A percentile compares a stretch with the other conserved stretches of the same genome.
phyloP scores from a whole-genome alignment of 768 basidiomycete species.

The Suillus decipiens region DNA sequence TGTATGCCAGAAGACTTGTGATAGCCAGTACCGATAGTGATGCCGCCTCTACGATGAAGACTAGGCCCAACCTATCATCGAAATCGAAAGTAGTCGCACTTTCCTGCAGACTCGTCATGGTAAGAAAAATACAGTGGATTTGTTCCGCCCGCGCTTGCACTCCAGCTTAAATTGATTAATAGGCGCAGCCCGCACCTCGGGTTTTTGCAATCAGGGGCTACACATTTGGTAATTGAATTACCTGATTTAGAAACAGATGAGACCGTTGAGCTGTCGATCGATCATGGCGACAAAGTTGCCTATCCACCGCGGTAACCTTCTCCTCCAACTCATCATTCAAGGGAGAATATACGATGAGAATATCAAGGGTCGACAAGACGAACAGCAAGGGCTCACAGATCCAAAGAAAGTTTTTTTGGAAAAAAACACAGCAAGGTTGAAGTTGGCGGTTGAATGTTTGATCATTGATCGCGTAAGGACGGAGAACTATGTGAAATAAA shows the following conservation, averaged over 20 bases:
- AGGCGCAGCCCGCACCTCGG: neutral
- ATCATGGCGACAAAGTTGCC: neutral
- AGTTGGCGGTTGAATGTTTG: neutral
- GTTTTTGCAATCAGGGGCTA: neutral
- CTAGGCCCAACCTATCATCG: conserved; percentile 30
- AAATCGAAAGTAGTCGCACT: conserved; percentile 17
- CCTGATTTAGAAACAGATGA: neutral
- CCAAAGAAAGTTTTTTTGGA: neutral
- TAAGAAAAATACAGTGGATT: neutral
- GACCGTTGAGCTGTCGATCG: neutral
- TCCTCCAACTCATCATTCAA: too few species aligned
- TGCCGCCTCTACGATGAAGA: conserved; percentile 33
- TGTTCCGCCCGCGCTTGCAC: neutral
- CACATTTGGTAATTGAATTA: neutral
- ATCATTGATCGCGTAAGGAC: too few species aligned
- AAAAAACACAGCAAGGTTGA: neutral
- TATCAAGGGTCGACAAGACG: neutral
- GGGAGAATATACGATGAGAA: neutral
- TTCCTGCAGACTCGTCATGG: neutral
- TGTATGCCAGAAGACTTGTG: conserved; percentile 28
- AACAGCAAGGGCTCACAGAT: neutral
- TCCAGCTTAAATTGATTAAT: neutral
- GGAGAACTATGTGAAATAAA: too few species aligned
- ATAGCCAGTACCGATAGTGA: conserved; percentile 33
- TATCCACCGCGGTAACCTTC: neutral